Evolutionary conservation across 495 filamentous ascomycete genomes (phyloP).

Genomic region (Aspergillus asperescens): DNA sequence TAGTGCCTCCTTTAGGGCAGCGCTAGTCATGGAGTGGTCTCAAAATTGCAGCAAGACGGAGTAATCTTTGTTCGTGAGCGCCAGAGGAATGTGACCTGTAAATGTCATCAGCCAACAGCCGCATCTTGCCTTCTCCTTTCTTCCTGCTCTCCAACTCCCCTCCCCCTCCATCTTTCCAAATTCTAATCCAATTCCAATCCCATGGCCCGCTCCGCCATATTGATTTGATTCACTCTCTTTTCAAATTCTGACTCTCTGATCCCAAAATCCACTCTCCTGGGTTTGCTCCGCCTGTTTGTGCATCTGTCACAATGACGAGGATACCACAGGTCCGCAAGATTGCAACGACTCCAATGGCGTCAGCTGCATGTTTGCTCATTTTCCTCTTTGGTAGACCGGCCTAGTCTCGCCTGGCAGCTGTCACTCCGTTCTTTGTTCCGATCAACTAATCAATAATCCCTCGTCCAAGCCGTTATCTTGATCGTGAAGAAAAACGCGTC

Average conservation of each 20-base stretch:
- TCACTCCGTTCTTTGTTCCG: background rate
- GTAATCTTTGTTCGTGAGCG: background rate
- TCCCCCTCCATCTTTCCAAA: no score
- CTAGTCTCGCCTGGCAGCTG: background rate
- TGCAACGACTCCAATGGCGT: conserved; percentile 5
- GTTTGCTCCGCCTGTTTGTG: conserved; percentile 3
- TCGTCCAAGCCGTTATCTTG: background rate
- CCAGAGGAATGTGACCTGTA: conserved; percentile 7
- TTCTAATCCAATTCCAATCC: no score
- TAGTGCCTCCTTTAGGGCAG: background rate
- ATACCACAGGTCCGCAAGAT: background rate
- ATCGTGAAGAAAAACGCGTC: conserved; percentile 1
- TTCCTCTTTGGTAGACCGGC: background rate
- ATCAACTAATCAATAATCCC: conserved; percentile 8
- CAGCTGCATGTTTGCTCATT: background rate
- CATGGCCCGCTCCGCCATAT: background rate
- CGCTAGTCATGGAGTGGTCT: background rate
- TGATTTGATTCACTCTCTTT: background rate
- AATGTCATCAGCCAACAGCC: background rate
- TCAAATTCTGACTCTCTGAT: background rate
- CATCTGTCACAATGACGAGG: conserved; percentile 14
- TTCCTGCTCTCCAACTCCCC: background rate
- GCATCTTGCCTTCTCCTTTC: no score
- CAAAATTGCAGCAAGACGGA: background rate
- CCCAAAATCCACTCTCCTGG: background rate